Percentiles rank a stretch among this genome's conserved stretches.
These are phyloP conservation scores for Rhizopus delemar DNA, from an alignment of 371 early-diverging fungal genomes.

Conservation along the genomic window DNA sequence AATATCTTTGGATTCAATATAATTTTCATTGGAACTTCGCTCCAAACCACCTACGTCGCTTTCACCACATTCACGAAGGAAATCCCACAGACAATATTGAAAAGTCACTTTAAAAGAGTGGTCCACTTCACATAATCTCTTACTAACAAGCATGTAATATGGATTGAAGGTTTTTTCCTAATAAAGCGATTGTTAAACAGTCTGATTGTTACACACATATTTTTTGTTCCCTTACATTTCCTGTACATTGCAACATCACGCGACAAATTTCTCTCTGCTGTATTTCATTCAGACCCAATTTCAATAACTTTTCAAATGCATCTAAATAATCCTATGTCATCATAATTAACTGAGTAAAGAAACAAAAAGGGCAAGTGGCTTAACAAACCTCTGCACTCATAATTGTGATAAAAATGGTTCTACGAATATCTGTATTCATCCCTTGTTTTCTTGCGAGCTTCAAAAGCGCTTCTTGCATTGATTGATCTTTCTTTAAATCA, in stretches of 20 bases:
- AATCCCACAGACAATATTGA: slow-evolving; percentile 95
- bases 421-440: slow-evolving; percentile 95
- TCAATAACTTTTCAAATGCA: slow-evolving; percentile 84
- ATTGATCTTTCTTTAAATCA: slow-evolving; percentile 48
- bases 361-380: not conserved
- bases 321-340: slow-evolving; percentile 83
- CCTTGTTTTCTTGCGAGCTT: slow-evolving; percentile 81
- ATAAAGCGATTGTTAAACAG: not conserved
- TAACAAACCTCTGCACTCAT: slow-evolving; percentile 85
- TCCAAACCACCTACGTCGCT: slow-evolving; percentile 77
- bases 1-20: slow-evolving; percentile 33
- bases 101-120: slow-evolving; percentile 89
- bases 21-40: slow-evolving; percentile 38
- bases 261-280: slow-evolving; percentile 95
- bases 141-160: slow-evolving; percentile 88
- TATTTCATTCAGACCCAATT: slow-evolving; percentile 81
- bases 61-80: slow-evolving; percentile 77
- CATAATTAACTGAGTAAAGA: not conserved
- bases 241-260: slow-evolving; percentile 87
- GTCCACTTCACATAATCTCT: slow-evolving; percentile 71
- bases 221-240: slow-evolving; percentile 57
- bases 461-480: slow-evolving; percentile 66
- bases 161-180: slow-evolving; percentile 91
- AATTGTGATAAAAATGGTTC: slow-evolving; percentile 88
- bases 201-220: not conserved